These are phyloP conservation scores for Tuber brumale DNA, from an alignment of 495 filamentous ascomycete species.

Conservation along the genomic window DNA sequence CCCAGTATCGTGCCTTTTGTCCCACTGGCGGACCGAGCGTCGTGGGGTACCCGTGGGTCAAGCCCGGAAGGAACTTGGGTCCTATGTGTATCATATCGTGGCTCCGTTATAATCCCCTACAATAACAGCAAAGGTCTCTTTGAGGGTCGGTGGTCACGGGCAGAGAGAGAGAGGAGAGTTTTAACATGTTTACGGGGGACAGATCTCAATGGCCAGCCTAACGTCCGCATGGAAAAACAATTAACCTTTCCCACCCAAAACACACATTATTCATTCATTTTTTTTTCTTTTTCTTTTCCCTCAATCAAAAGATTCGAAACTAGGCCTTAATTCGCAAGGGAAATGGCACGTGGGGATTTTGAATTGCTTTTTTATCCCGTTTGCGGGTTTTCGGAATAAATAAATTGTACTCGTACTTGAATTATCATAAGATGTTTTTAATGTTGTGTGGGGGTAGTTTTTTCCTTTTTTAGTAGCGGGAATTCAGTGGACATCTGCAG, in stretches of 20 bases:
- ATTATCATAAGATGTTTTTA: background rate
- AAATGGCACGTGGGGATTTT: background rate
- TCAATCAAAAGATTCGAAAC: background rate
- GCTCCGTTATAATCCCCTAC: background rate
- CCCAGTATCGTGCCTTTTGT: background rate
- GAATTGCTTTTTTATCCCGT: background rate
- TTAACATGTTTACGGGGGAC: background rate
- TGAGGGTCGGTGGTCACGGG: background rate
- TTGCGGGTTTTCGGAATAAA: background rate
- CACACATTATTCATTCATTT: background rate
- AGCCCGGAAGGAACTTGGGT: background rate
- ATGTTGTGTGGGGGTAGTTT: background rate
- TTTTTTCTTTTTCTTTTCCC: background rate
- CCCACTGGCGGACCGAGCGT: background rate
- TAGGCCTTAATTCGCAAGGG: background rate
- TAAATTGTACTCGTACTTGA: background rate
- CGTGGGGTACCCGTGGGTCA: background rate
- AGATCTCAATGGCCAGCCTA: conserved; percentile 3
- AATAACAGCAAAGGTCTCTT: background rate
- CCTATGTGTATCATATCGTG: background rate
- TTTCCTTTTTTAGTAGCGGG: background rate
- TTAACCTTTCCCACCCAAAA: background rate
- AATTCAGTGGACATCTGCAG: background rate
- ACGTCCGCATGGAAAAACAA: background rate
- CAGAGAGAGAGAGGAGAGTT: background rate